These are phyloP conservation scores for Helotiales sp. DNA, from an alignment of 2,329 filamentous ascomycete species.

Conservation along the genomic window DNA sequence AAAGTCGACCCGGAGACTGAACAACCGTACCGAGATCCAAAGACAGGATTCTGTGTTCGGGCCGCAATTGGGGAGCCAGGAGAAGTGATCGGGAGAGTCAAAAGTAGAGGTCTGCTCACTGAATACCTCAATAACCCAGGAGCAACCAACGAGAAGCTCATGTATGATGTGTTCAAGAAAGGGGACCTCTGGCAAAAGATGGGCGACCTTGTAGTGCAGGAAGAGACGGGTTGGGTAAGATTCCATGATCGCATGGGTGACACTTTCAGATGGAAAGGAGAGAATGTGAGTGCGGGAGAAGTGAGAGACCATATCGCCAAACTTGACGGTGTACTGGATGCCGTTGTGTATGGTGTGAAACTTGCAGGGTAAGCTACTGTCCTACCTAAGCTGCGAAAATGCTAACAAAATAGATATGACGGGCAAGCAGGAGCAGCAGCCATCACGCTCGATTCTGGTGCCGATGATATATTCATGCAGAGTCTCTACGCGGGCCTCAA, in stretches of 20 bases:
- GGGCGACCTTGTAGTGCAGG: constrained; percentile 51
- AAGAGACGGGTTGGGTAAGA: constrained; percentile 49
- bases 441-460: constrained; percentile 48
- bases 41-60: constrained; percentile 50
- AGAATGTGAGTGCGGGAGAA: constrained; percentile 53
- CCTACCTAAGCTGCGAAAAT: neutral
- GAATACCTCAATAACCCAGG: constrained; percentile 49
- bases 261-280: constrained; percentile 58
- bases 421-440: constrained; percentile 54
- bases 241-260: constrained; percentile 57
- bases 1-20: constrained; percentile 45
- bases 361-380: constrained; percentile 44
- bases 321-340: constrained; percentile 49
- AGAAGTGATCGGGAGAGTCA: constrained; percentile 51
- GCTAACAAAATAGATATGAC: constrained; percentile 47
- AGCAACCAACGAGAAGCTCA: constrained; percentile 51
- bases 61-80: constrained; percentile 48
- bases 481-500: constrained; percentile 47
- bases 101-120: constrained; percentile 46
- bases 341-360: constrained; percentile 51
- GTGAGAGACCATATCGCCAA: constrained; percentile 50
- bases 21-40: constrained; percentile 49
- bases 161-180: constrained; percentile 51
- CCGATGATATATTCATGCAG: constrained; percentile 46
- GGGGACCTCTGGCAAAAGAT: constrained; percentile 52